Percentiles rank a stretch among this genome's conserved stretches.
Conservation (phyloP, 2,329 filamentous ascomycete species). For the Ophiocordyceps camponoti-rufipedis region DNA sequence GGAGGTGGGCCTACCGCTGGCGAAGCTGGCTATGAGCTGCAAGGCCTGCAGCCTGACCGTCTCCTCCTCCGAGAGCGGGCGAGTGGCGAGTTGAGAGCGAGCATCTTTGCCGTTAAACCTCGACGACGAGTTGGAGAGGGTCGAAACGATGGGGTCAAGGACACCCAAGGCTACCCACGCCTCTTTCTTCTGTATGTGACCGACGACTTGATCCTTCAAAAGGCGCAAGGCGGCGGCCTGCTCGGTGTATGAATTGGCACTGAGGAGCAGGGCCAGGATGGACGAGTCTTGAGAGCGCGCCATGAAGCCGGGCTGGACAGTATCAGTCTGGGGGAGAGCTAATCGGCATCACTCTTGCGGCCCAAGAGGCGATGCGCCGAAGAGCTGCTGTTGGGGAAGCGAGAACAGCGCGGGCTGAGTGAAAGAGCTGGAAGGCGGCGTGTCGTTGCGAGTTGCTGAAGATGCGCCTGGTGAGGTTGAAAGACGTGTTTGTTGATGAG, state of each 20-base stretch:
- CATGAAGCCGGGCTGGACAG: slow-evolving; percentile 21
- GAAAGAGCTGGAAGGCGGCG: background rate
- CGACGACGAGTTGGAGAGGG: slow-evolving; percentile 18
- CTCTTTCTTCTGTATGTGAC: slow-evolving; percentile 76
- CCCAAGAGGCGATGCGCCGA: background rate
- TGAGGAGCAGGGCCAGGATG: slow-evolving; percentile 37
- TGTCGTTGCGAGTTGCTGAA: background rate
- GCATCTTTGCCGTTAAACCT: slow-evolving; percentile 22
- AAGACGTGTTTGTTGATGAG: background rate
- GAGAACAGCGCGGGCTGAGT: background rate
- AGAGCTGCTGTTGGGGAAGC: background rate
- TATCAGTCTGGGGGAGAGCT: slow-evolving; percentile 1
- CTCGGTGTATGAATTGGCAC: slow-evolving; percentile 30
- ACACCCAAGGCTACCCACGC: slow-evolving; percentile 54
- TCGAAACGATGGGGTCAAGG: slow-evolving; percentile 36
- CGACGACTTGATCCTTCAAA: slow-evolving; percentile 80
- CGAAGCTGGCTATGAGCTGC: slow-evolving; percentile 69
- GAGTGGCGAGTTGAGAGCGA: slow-evolving; percentile 14
- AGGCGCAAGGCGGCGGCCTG: slow-evolving; percentile 44
- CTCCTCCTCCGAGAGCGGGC: slow-evolving; percentile 40
- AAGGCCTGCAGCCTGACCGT: slow-evolving; percentile 59
- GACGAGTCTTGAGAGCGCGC: slow-evolving; percentile 31
- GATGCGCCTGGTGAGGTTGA: background rate
- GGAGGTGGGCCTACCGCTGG: slow-evolving; percentile 43
- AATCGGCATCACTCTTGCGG: slow-evolving; percentile 4